phyloP scores from a whole-genome alignment of 164 flowering plant species.

The Annona cherimola region DNA sequence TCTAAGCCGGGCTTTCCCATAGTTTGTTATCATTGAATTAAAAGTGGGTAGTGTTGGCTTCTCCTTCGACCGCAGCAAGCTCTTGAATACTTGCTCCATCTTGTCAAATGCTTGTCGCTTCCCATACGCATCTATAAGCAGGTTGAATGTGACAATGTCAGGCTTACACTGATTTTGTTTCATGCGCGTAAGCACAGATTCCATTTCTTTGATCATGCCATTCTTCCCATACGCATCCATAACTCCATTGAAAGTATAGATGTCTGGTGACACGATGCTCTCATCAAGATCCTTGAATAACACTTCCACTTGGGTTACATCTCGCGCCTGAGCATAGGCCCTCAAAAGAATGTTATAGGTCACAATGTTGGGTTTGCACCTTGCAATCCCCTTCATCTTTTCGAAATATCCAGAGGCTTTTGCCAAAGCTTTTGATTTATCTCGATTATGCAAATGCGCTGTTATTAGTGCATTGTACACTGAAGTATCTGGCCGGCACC shows the following conservation, averaged over 20 bases:
- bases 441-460: slow-evolving; percentile 81
- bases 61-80: slow-evolving; percentile 70
- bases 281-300: slow-evolving; percentile 75
- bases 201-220: slow-evolving; percentile 93
- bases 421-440: slow-evolving; percentile 74
- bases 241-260: slow-evolving; percentile 85
- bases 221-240: slow-evolving; percentile 97
- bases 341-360: slow-evolving; percentile 92
- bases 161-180: slow-evolving; percentile 71
- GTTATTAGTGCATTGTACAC: slow-evolving; percentile 90
- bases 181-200: slow-evolving; percentile 67
- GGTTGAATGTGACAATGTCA: slow-evolving; percentile 73
- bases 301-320: slow-evolving; percentile 57
- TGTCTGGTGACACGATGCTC: slow-evolving; percentile 65
- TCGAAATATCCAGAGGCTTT: slow-evolving; percentile 78
- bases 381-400: slow-evolving; percentile 85
- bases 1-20: slow-evolving; percentile 84
- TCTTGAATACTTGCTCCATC: slow-evolving; percentile 93
- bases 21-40: slow-evolving; percentile 85
- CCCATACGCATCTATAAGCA: slow-evolving; percentile 91
- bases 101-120: slow-evolving; percentile 80
- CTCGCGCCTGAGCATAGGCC: slow-evolving; percentile 75
- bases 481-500: slow-evolving; percentile 88
- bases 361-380: slow-evolving; percentile 79
- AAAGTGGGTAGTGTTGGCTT: slow-evolving; percentile 86